Base-by-base conservation (phyloP, 2,329 filamentous ascomycete genomes). In the Apiospora hydei region DNA sequence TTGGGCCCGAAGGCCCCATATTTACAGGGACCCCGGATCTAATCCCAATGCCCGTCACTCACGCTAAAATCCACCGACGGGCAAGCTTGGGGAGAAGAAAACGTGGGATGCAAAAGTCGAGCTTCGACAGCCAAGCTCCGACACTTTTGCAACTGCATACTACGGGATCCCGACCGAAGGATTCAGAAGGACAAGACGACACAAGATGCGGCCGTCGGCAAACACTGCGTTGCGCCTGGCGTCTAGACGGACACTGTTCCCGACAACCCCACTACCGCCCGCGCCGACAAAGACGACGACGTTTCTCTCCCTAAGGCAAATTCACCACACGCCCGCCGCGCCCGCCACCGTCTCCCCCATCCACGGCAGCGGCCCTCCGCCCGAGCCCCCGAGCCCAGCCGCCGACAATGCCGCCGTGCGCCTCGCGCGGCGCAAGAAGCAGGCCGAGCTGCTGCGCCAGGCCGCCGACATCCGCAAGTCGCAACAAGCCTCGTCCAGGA, bases 361-460 rank as follows among this genome's bases (percentile, higher is more conserved):
- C 74, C 84, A 88, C 74, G 87, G 87, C 73, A 84, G 87, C 46
- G 89, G 90, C 1, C 90, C 90, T 70, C 90, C 90, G 8, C 90
- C 90, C 3, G 83, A 85, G 71, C 83, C 89, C 0, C 90, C 90
- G 1, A 76, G 82, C 34, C 85, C 88, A 14, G 24, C 80, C 8
- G 79, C 80, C 53, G 81, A 80, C 69, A 80, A 80, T 73, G 73
- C 80, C 41, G 75, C 78, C 51, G 74, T 78, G 26, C 82, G 88
- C 51, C 79, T 89, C 66, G 85, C 86, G 74, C 83, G 89, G 69
- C 84, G 88, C 71, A 83, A 82, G 77, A 85, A 82, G 73, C 88
- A 91, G 78, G 88, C 87, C 43, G 86, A 88, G 77, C 79, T 90
- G 75, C 83, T 90, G 70, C 86, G 86, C 80, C 81, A 82, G 69